A percentile compares a stretch with the other conserved stretches of the same genome.
These are phyloP conservation scores for Syzygium aromaticum DNA, from an alignment of 345 rosid genomes.

Conservation along the genomic window DNA sequence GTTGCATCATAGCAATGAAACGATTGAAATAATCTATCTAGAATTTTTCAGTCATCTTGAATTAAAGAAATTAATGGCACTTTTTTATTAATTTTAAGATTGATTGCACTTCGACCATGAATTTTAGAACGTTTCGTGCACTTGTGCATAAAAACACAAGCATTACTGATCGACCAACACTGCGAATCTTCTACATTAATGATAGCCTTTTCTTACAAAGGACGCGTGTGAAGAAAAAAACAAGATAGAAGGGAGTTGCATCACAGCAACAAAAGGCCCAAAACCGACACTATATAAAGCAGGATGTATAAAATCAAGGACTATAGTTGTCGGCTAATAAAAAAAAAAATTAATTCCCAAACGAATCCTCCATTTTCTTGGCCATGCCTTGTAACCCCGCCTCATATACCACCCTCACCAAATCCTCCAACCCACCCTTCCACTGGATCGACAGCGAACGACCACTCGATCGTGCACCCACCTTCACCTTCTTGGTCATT, in stretches of 20 bases:
- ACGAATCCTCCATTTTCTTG: slow-evolving; percentile 21
- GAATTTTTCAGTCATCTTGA: too few species aligned
- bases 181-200: too few species aligned
- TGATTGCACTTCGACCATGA: too few species aligned
- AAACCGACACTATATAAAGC: not conserved
- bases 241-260: not conserved
- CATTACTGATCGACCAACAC: too few species aligned
- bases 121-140: too few species aligned
- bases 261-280: not conserved
- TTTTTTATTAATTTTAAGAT: too few species aligned
- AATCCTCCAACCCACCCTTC: slow-evolving; percentile 34
- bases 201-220: too few species aligned
- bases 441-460: slow-evolving; percentile 41
- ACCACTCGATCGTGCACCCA: slow-evolving; percentile 54
- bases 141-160: too few species aligned
- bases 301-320: not conserved
- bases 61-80: too few species aligned
- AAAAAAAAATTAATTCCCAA: not conserved
- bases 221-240: not conserved
- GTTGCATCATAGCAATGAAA: too few species aligned
- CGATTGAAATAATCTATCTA: too few species aligned
- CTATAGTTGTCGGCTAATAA: not conserved
- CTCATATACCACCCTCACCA: slow-evolving; percentile 18
- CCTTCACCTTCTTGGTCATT: not conserved
- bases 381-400: slow-evolving; percentile 20